phyloP scores from a whole-genome alignment of 176 grass and related monocot genomes.

The Oryza australiensis region DNA sequence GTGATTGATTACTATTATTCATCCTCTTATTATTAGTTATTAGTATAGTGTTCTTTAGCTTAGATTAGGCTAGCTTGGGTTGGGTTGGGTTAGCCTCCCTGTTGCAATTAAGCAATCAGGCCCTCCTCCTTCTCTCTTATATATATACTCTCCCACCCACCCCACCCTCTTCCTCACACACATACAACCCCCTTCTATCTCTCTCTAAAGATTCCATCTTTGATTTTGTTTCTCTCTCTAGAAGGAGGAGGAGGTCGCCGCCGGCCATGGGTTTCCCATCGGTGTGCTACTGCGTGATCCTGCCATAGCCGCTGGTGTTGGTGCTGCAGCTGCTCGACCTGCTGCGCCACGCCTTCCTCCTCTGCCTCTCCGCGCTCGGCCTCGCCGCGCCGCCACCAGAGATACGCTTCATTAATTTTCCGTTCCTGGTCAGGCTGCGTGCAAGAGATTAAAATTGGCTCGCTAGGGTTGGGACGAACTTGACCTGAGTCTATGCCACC shows the following conservation, averaged over 20 bases:
- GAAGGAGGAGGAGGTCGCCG: not conserved
- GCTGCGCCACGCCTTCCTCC: constrained; percentile 49
- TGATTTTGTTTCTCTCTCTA: not conserved
- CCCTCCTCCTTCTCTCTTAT: constrained; percentile 6
- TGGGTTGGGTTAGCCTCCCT: not conserved
- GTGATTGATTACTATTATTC: not conserved
- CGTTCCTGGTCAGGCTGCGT: too few species aligned
- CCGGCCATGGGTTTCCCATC: constrained; percentile 75
- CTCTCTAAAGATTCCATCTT: not conserved
- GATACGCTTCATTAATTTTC: too few species aligned
- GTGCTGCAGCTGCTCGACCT: constrained; percentile 63
- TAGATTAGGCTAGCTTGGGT: too few species aligned
- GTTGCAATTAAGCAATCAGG: constrained; percentile 21
- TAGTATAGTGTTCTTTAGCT: not conserved
- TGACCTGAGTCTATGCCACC: too few species aligned
- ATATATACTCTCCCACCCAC: constrained; percentile 27
- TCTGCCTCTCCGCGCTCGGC: constrained; percentile 57
- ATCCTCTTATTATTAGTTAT: not conserved
- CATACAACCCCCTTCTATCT: not conserved
- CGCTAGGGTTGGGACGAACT: too few species aligned
- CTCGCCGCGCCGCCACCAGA: constrained; percentile 30
- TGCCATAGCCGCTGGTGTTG: constrained; percentile 72
- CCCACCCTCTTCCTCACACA: not conserved
- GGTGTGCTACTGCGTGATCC: constrained; percentile 71
- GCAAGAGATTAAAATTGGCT: too few species aligned